Evolutionary conservation across 176 grass and related monocot species (phyloP), one percentile per base, ranked within the genome.

Genomic region (Canna indica): DNA sequence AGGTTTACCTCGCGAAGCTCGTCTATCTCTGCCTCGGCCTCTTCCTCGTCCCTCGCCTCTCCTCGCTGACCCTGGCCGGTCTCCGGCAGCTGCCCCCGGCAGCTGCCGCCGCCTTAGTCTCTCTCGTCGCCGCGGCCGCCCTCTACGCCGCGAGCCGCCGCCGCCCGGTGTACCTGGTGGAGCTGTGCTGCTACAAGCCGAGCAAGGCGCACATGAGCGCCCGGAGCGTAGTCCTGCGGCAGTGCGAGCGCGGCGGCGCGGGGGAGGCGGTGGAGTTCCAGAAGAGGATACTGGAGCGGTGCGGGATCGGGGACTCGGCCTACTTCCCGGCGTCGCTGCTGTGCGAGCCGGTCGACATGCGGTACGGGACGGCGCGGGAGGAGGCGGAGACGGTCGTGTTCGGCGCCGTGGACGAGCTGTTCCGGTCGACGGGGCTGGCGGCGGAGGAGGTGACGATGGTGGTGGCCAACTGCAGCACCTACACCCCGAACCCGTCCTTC

Each of bases 391-490:
- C 24, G 35, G 54, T 44, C n/a, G 26, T 73, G 18, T 60, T 73
- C 34, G 54, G 34, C 6, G 36, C 35, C 20, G 24, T 60, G 34
- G 71, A 73, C 54, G 71, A 73, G 52, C 36, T 73, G 15, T 22
- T 73, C 53, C 14, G 36, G 18, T 18, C 13, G 30, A 41, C 71
- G 1, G 71, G 71, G 17, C 11, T 73, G 35, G 35, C 56, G 36
- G 35, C 53, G 5, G 34, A 35, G 54, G 71, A 73, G 2, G 35
- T 73, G 17, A 24, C 25, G 7, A 31, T 73, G 32, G 10, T 73
- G n/a, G 71, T 73, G 18, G 54, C 44, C 7, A 73, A 73, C 71
- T 73, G 71, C 53, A 73, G 71, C 54, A 22, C 27, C 71, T 60
- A 59, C 71, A 44, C 59, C 53, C 54, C 71, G 4, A 60, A 33